A percentile compares a stretch with the other conserved stretches of the same genome.
These are phyloP conservation scores for Pinus albicaulis DNA, from an alignment of 75 land plant genomes.

Conservation along the genomic window DNA sequence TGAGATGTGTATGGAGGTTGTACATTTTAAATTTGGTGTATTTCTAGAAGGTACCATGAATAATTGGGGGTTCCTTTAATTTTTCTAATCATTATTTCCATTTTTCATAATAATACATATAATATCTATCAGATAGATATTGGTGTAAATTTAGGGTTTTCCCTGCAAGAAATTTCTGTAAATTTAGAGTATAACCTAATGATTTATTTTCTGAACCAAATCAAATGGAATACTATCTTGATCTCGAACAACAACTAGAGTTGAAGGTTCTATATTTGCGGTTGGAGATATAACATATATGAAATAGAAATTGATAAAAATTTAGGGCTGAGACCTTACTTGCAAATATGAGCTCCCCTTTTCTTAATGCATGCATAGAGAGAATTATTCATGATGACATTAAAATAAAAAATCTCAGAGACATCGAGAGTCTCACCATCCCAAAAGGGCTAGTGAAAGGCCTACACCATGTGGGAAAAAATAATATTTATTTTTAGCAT, in stretches of 20 bases:
- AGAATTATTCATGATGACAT: slow-evolving; percentile 67
- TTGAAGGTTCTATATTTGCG: too few relatives aligned
- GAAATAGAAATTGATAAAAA: too few relatives aligned
- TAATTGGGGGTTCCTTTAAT: neutral
- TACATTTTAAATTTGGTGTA: neutral
- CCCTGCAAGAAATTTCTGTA: too few relatives aligned
- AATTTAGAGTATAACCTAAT: too few relatives aligned
- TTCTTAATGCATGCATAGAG: slow-evolving; percentile 26
- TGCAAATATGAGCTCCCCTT: neutral
- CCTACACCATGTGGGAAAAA: slow-evolving; percentile 71
- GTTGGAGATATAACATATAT: too few relatives aligned
- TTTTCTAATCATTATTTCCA: neutral
- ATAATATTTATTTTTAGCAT: slow-evolving; percentile 61
- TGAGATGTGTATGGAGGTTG: neutral
- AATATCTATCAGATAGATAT: too few relatives aligned
- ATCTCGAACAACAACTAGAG: too few relatives aligned
- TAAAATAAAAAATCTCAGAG: slow-evolving; percentile 54
- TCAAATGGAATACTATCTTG: too few relatives aligned
- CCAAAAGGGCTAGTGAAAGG: slow-evolving; percentile 50
- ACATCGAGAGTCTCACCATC: slow-evolving; percentile 36
- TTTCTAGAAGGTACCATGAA: neutral
- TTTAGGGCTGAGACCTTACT: too few relatives aligned
- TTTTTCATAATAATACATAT: too few relatives aligned
- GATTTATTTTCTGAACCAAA: too few relatives aligned
- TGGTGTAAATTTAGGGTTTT: too few relatives aligned